Evolutionary conservation across 2,329 filamentous ascomycete genomes (phyloP), one percentile per base, ranked within the genome.

Genomic region (Phoma herbarum): DNA sequence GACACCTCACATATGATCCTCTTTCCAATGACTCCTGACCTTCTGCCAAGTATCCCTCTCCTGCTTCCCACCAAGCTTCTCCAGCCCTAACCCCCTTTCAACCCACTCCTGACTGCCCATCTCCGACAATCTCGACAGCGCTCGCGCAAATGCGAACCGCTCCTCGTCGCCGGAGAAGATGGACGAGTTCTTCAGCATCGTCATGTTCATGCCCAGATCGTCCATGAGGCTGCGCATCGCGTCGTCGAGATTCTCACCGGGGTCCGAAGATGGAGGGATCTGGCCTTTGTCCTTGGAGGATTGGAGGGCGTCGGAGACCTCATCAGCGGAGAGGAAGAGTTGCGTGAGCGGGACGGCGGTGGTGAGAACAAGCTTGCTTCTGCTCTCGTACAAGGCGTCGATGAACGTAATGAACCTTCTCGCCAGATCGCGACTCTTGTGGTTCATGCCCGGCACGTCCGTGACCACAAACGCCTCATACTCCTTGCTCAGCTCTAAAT

Each of bases 41-140:
- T 86, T 89, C 59, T 82, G 80, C 86, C 88, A 91, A 62, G 82
- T 83, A 55, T 90, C 88, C 66, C 81, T 83, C 71, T 91, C 88
- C 61, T 82, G 75, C 80, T 87, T 86, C 2, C 89, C 89, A 12
- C 88, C 89, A 60, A 83, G 79, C 61, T 77, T 81, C 78, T 91
- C 88, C 54, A 91, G 72, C 0, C 88, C 81, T 75, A 88, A 62
- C 0, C 87, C 93, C 14, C 93, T 80, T 79, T 98, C 94, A 3
- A 98, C 91, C 95, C 95, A 99, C 75, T 97, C 90, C 76, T 88
- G 87, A 75, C 92, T 95, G 20, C 93, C 92, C 95, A 99, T 99
- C 78, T 98, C 93, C 53, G 84, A 90, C 61, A 99, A 79, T 55
- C 95, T 83, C 52, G 90, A 93, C 67, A 98, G 77, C 1, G 95